Evolutionary conservation across 2,329 filamentous ascomycete species (phyloP).

Genomic region (Claviceps sp.): DNA sequence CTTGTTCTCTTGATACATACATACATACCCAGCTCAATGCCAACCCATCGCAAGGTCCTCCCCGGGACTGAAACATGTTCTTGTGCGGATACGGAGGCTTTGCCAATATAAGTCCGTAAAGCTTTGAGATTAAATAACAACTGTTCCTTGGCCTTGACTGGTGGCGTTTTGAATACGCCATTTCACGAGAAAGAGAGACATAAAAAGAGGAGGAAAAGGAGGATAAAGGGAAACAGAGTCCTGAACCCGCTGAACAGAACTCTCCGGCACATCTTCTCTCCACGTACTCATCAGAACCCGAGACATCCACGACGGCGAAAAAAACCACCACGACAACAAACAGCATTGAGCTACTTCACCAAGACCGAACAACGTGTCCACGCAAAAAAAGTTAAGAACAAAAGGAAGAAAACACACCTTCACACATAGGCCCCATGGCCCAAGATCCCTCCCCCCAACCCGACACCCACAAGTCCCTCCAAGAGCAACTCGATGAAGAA

Average conservation of each 20-base stretch:
- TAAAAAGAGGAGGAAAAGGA: neutral
- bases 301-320: neutral
- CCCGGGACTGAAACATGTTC: too few species aligned
- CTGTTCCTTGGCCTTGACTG: too few species aligned
- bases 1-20: neutral
- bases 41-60: neutral
- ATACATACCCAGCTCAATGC: neutral
- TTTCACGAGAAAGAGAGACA: neutral
- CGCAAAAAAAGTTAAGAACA: neutral
- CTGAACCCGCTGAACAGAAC: neutral
- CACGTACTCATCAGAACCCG: neutral
- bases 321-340: neutral
- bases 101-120: too few species aligned
- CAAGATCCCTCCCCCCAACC: neutral
- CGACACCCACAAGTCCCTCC: conserved; percentile 7
- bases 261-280: neutral
- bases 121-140: too few species aligned
- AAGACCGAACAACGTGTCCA: neutral
- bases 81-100: too few species aligned
- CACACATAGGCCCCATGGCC: neutral
- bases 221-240: neutral
- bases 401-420: neutral
- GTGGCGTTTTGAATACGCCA: too few species aligned
- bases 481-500: conserved; percentile 18
- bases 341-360: neutral